A percentile compares a stretch with the other conserved stretches of the same genome.
phyloP scores from a whole-genome alignment of 306 rosid species.

The Fragaria vesca region DNA sequence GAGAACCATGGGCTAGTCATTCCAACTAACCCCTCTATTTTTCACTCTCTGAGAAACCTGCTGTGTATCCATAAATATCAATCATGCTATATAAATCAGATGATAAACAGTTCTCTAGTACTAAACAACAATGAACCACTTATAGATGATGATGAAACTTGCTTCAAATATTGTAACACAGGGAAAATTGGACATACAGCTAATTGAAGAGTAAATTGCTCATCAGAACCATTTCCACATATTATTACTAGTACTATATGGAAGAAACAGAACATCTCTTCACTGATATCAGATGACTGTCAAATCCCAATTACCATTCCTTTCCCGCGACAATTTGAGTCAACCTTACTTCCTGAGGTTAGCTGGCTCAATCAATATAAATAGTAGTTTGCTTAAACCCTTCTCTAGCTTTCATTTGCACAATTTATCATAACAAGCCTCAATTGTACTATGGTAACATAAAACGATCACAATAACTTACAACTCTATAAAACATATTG shows the following conservation, averaged over 20 bases:
- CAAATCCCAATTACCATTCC: not conserved
- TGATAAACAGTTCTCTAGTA: conserved; percentile 1
- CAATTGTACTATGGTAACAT: conserved; percentile 10
- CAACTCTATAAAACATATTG: conserved; percentile 17
- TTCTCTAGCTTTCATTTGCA: not conserved
- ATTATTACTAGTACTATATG: not conserved
- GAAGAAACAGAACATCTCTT: not conserved
- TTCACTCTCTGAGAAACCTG: conserved; percentile 42
- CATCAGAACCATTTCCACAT: conserved; percentile 23
- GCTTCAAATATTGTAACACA: conserved; percentile 13
- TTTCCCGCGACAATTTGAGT: not conserved
- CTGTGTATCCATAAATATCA: conserved; percentile 29
- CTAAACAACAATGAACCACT: conserved; percentile 2
- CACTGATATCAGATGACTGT: not conserved
- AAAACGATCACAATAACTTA: conserved; percentile 20
- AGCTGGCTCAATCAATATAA: not conserved
- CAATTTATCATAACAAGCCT: conserved; percentile 1
- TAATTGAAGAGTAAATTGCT: conserved; percentile 11
- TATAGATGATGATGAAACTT: not conserved
- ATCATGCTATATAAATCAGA: conserved; percentile 4
- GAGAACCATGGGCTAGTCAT: not conserved
- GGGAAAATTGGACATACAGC: conserved; percentile 8
- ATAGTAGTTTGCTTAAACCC: not conserved
- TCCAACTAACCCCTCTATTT: conserved; percentile 8
- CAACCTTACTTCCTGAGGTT: not conserved